These are phyloP conservation scores for Trichophyton schoenleinii DNA, from an alignment of 2,329 filamentous ascomycete species.

Conservation along the genomic window DNA sequence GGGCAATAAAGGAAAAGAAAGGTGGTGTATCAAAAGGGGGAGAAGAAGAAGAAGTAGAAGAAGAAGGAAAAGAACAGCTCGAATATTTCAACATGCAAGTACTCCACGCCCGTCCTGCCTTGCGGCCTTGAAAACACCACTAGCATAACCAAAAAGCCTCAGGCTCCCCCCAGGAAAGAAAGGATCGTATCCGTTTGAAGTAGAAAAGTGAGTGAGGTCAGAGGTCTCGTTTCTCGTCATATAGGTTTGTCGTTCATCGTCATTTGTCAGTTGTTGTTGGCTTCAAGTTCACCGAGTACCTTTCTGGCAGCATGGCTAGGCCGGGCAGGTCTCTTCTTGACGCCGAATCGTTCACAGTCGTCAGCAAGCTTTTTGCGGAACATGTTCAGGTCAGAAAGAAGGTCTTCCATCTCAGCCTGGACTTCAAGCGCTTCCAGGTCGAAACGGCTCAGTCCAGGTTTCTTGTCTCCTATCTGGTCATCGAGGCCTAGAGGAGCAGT, in stretches of 20 bases:
- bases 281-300: conserved; percentile 2
- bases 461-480: conserved; percentile 20
- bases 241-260: background rate
- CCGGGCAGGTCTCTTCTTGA: conserved; percentile 9
- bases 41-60: background rate
- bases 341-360: conserved; percentile 42
- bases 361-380: conserved; percentile 80
- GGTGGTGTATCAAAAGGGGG: background rate
- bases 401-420: conserved; percentile 72
- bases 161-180: background rate
- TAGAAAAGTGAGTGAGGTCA: background rate
- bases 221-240: background rate
- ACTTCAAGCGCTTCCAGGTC: conserved; percentile 46
- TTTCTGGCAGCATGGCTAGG: background rate
- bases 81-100: background rate
- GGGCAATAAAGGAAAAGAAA: background rate
- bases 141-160: background rate
- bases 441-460: conserved; percentile 30
- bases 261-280: background rate
- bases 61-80: background rate
- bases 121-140: background rate
- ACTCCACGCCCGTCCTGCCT: background rate
- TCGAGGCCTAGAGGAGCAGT: conserved; percentile 18
- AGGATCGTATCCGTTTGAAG: background rate
- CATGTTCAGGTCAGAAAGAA: conserved; percentile 65